Evolutionary conservation across 1,284 basidiomycete species (phyloP).

Genomic region (Pulchroboletus neoregius): DNA sequence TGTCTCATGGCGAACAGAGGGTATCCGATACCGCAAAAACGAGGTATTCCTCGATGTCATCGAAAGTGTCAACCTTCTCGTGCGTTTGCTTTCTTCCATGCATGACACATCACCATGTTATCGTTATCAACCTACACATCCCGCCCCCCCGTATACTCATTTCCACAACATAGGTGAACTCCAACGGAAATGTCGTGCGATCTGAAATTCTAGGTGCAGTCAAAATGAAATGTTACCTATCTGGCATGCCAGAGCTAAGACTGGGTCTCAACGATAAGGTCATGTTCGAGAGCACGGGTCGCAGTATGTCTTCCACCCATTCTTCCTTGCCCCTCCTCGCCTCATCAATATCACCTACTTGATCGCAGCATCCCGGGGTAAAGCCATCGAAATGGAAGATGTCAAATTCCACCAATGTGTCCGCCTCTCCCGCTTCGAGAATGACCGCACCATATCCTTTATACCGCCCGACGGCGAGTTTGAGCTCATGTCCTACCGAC

Average conservation of each 20-base stretch:
- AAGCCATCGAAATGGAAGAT: constrained; percentile 99
- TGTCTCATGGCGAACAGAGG: constrained; percentile 97
- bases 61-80: constrained; percentile 95
- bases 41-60: constrained; percentile 99
- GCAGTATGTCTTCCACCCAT: constrained; percentile 56
- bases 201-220: constrained; percentile 97
- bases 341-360: background rate
- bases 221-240: constrained; percentile 99
- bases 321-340: background rate
- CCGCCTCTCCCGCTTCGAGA: constrained; percentile 97
- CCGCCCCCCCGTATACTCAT: background rate
- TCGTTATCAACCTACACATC: background rate
- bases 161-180: constrained; percentile 73
- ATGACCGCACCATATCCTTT: constrained; percentile 98
- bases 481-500: constrained; percentile 95
- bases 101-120: background rate
- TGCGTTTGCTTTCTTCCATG: constrained; percentile 36
- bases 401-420: constrained; percentile 99
- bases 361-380: constrained; percentile 81
- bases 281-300: constrained; percentile 97
- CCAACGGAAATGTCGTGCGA: constrained; percentile 94
- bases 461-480: constrained; percentile 99
- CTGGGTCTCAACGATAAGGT: constrained; percentile 98
- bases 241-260: constrained; percentile 97
- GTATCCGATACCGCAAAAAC: constrained; percentile 97